A percentile compares a stretch with the other conserved stretches of the same genome.
Evolutionary conservation across 176 grass and related monocot genomes (phyloP).

Genomic region (Puya raimondii): DNA sequence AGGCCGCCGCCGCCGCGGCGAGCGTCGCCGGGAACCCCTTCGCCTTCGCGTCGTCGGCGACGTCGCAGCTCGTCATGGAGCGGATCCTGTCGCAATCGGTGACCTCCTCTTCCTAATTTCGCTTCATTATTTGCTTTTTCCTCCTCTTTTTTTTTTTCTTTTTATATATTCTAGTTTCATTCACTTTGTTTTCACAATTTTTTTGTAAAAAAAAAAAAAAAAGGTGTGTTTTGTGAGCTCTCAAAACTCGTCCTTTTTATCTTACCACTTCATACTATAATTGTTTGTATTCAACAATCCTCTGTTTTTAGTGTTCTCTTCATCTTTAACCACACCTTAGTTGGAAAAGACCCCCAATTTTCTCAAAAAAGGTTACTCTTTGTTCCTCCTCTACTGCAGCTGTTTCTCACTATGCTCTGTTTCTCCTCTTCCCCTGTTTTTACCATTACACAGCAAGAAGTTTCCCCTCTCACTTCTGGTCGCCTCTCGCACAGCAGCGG

Average conservation of each 20-base stretch:
- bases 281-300: too few species aligned
- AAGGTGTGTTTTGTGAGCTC: neutral
- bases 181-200: slow-evolving; percentile 1
- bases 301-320: too few species aligned
- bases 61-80: slow-evolving; percentile 87
- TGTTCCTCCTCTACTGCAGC: too few species aligned
- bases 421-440: slow-evolving; percentile 6
- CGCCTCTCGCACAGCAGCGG: slow-evolving; percentile 98
- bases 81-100: slow-evolving; percentile 89
- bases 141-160: too few species aligned
- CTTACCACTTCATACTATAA: too few species aligned
- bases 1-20: neutral
- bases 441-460: slow-evolving; percentile 33
- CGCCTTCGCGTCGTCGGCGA: slow-evolving; percentile 81
- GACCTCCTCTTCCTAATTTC: neutral
- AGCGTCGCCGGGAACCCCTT: slow-evolving; percentile 55
- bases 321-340: too few species aligned
- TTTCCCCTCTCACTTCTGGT: slow-evolving; percentile 84
- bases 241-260: too few species aligned
- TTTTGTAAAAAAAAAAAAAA: too few species aligned
- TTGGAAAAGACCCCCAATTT: too few species aligned
- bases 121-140: neutral
- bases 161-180: too few species aligned
- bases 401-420: slow-evolving; percentile 3
- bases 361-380: too few species aligned